phyloP scores from a whole-genome alignment of 495 filamentous ascomycete species.

The Penicillium dipodomyicola region DNA sequence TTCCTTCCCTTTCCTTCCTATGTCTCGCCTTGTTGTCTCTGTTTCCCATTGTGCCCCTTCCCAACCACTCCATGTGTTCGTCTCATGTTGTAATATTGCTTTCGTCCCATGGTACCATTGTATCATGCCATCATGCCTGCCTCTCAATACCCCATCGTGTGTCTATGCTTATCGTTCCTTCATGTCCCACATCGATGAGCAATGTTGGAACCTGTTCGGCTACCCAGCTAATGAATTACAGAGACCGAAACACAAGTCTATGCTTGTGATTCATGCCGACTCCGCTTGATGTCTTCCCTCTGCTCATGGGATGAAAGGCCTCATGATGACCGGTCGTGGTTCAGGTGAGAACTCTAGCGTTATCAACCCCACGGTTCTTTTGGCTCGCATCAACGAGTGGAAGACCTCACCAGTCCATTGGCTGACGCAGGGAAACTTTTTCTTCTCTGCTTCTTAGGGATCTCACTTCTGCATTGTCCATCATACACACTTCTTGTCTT shows the following conservation, averaged over 20 bases:
- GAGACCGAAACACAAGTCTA: neutral
- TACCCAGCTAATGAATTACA: neutral
- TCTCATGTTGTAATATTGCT: too few relatives aligned
- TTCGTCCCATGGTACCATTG: neutral
- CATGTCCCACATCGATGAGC: neutral
- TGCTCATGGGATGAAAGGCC: neutral
- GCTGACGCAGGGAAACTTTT: slow-evolving; percentile 4
- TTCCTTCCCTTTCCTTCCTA: too few relatives aligned
- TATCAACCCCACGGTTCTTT: neutral
- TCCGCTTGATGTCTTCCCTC: neutral
- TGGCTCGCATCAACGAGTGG: slow-evolving; percentile 1
- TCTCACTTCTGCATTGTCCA: too few relatives aligned
- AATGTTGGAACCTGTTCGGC: too few relatives aligned
- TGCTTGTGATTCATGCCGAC: neutral
- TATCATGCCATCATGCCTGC: neutral
- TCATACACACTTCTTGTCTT: too few relatives aligned
- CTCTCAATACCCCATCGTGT: neutral
- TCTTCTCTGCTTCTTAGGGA: neutral
- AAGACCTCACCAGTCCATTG: slow-evolving; percentile 9
- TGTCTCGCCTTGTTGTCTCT: neutral
- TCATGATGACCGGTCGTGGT: neutral
- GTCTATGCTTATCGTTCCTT: neutral
- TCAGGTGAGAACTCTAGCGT: slow-evolving; percentile 14
- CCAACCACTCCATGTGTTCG: neutral
- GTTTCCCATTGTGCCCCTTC: neutral